A percentile compares a stretch with the other conserved stretches of the same genome.
Evolutionary conservation across 1,139 yeast genomes (phyloP).

Genomic region (Taphrina populina): DNA sequence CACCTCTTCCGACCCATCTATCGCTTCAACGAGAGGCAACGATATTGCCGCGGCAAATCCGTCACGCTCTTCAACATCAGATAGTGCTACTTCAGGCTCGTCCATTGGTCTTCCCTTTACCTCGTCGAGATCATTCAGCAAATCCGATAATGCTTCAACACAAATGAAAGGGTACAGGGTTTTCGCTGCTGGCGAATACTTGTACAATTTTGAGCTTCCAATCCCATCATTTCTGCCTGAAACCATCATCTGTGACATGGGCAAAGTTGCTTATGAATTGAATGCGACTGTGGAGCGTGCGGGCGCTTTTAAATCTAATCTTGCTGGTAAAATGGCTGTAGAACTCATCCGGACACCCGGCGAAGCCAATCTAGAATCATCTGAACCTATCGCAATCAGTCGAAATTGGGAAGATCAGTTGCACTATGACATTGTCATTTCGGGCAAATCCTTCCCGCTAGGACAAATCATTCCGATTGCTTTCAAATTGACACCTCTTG

Average conservation of each 20-base stretch:
- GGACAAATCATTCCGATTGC: slow-evolving; percentile 82
- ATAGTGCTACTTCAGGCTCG: slow-evolving; percentile 41
- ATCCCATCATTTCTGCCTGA: slow-evolving; percentile 83
- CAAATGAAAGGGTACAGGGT: slow-evolving; percentile 47
- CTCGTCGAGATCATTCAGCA: slow-evolving; percentile 36
- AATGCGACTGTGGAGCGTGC: slow-evolving; percentile 69
- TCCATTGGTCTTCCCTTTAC: slow-evolving; percentile 31
- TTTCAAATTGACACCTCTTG: slow-evolving; percentile 78
- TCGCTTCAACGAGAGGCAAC: slow-evolving; percentile 23
- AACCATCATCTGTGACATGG: slow-evolving; percentile 73
- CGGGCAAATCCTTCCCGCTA: slow-evolving; percentile 78
- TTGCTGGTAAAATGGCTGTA: slow-evolving; percentile 64
- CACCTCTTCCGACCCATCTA: slow-evolving; percentile 32
- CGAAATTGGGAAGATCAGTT: slow-evolving; percentile 83
- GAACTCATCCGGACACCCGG: slow-evolving; percentile 72
- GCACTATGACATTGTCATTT: slow-evolving; percentile 83
- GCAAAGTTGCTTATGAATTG: slow-evolving; percentile 66
- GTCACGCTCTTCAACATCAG: slow-evolving; percentile 41
- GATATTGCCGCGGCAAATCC: slow-evolving; percentile 25
- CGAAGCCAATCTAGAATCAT: slow-evolving; percentile 76
- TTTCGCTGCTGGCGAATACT: slow-evolving; percentile 79
- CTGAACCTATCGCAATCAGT: slow-evolving; percentile 87
- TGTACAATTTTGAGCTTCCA: slow-evolving; percentile 88
- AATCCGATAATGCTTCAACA: slow-evolving; percentile 35
- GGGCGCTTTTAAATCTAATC: slow-evolving; percentile 81